These are phyloP conservation scores for Selaginella moellendorffii DNA, from an alignment of 75 land plant species.

Conservation along the genomic window DNA sequence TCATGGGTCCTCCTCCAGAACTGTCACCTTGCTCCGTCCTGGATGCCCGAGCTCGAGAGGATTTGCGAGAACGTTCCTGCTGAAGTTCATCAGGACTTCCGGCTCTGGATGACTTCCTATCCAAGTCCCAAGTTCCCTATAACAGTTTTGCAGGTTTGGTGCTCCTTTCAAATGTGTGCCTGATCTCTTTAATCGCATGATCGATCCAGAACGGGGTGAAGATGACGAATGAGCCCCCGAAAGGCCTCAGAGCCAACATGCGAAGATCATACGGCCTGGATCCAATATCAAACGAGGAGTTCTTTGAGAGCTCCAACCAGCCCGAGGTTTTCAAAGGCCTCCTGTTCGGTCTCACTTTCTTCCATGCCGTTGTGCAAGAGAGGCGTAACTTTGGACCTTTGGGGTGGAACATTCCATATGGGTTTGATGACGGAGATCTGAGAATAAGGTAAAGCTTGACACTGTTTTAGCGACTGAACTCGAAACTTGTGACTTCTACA, in stretches of 20 bases:
- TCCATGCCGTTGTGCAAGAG: constrained; percentile 36
- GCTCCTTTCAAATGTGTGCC: too few species aligned
- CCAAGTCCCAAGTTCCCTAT: constrained; percentile 38
- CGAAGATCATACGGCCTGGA: constrained; percentile 26
- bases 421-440: constrained; percentile 37
- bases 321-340: constrained; percentile 21
- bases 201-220: constrained; percentile 28
- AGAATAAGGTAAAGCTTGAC: constrained; percentile 20
- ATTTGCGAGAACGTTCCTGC: constrained; percentile 21
- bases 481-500: neutral
- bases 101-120: constrained; percentile 36
- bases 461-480: neutral
- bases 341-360: constrained; percentile 28
- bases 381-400: constrained; percentile 30
- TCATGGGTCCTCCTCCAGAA: constrained; percentile 33
- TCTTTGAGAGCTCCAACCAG: constrained; percentile 32
- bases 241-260: constrained; percentile 33
- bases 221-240: constrained; percentile 39
- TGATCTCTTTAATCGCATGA: neutral
- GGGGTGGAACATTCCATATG: constrained; percentile 39
- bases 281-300: constrained; percentile 27
- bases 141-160: constrained; percentile 27
- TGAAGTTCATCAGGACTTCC: constrained; percentile 26
- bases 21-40: constrained; percentile 35
- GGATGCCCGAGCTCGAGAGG: constrained; percentile 35